Conservation (phyloP, 2,329 filamentous ascomycete species). For the Dryadomyces quercivorus region DNA sequence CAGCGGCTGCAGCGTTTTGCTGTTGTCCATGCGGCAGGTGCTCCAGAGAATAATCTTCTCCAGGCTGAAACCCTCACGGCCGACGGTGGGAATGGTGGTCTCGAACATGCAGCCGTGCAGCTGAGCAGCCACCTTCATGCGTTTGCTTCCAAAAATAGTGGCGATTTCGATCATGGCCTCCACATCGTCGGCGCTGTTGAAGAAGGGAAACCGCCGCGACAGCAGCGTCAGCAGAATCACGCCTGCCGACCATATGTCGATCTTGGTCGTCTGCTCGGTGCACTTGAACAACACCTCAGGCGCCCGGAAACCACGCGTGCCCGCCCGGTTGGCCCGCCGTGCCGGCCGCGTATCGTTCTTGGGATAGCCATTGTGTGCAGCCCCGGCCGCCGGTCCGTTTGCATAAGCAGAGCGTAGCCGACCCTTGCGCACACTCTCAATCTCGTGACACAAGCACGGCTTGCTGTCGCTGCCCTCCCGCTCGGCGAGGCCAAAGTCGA, state of each 20-base stretch:
- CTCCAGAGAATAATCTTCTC: constrained; percentile 96
- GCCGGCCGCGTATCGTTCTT: constrained; percentile 83
- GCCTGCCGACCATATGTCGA: constrained; percentile 94
- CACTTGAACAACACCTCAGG: constrained; percentile 97
- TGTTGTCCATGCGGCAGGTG: constrained; percentile 53
- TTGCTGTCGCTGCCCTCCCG: constrained; percentile 64
- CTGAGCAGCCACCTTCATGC: constrained; percentile 72
- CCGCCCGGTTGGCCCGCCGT: constrained; percentile 83
- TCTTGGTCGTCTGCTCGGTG: constrained; percentile 83
- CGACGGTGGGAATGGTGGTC: constrained; percentile 83
- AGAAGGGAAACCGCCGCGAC: constrained; percentile 88
- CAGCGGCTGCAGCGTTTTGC: constrained; percentile 31
- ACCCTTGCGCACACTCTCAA: constrained; percentile 47
- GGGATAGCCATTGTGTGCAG: constrained; percentile 57
- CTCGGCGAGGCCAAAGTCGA: constrained; percentile 98
- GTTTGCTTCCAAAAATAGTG: constrained; percentile 77
- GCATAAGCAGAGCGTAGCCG: constrained; percentile 43
- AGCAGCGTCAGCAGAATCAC: constrained; percentile 96
- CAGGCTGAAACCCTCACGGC: constrained; percentile 70
- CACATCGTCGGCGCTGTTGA: constrained; percentile 96
- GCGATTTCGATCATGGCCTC: constrained; percentile 97
- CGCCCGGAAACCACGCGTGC: constrained; percentile 88
- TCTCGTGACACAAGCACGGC: constrained; percentile 69
- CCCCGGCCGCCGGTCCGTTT: not conserved
- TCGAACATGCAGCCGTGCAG: constrained; percentile 89